Percentiles rank a stretch among this genome's conserved stretches.
Evolutionary conservation across 257 asterid genomes (phyloP).

Genomic region (Nicotiana tomentosiformis): DNA sequence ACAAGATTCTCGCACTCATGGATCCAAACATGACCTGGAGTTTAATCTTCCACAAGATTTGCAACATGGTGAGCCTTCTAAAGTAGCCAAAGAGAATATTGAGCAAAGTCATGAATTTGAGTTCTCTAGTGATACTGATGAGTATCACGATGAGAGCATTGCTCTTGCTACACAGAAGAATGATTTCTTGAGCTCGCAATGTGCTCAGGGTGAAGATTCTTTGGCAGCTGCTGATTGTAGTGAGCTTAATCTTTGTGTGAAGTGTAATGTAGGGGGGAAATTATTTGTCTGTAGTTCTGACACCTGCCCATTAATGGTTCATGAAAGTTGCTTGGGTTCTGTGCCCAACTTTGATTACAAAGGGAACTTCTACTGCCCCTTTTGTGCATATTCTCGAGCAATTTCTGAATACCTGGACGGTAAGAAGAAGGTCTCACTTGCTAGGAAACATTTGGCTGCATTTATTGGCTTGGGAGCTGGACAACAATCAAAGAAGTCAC

Average conservation of each 20-base stretch:
- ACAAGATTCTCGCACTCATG: slow-evolving; percentile 8
- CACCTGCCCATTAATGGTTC: slow-evolving; percentile 48
- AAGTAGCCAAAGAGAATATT: slow-evolving; percentile 17
- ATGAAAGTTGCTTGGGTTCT: slow-evolving; percentile 55
- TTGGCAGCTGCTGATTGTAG: slow-evolving; percentile 29
- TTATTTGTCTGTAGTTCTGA: slow-evolving; percentile 40
- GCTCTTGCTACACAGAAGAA: slow-evolving; percentile 36
- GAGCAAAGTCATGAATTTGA: slow-evolving; percentile 16
- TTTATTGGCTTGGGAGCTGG: slow-evolving; percentile 32
- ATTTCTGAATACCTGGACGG: slow-evolving; percentile 38
- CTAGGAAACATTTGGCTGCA: slow-evolving; percentile 46
- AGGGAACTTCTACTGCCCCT: slow-evolving; percentile 59
- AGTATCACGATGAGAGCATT: slow-evolving; percentile 35
- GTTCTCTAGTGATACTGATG: slow-evolving; percentile 32
- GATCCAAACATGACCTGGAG: slow-evolving; percentile 4
- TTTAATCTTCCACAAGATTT: slow-evolving; percentile 11
- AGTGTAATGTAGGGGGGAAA: slow-evolving; percentile 45
- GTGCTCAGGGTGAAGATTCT: slow-evolving; percentile 41
- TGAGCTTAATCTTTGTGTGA: slow-evolving; percentile 42
- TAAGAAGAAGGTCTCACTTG: slow-evolving; percentile 38
- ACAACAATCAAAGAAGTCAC: slow-evolving; percentile 16
- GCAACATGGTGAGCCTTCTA: slow-evolving; percentile 9
- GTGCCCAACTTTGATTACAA: slow-evolving; percentile 31
- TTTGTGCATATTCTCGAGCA: slow-evolving; percentile 70
- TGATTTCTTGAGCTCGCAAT: slow-evolving; percentile 45